Evolutionary conservation across 495 filamentous ascomycete genomes (phyloP), one percentile per base, ranked within the genome.

Genomic region (Penicillium ochrochloron): DNA sequence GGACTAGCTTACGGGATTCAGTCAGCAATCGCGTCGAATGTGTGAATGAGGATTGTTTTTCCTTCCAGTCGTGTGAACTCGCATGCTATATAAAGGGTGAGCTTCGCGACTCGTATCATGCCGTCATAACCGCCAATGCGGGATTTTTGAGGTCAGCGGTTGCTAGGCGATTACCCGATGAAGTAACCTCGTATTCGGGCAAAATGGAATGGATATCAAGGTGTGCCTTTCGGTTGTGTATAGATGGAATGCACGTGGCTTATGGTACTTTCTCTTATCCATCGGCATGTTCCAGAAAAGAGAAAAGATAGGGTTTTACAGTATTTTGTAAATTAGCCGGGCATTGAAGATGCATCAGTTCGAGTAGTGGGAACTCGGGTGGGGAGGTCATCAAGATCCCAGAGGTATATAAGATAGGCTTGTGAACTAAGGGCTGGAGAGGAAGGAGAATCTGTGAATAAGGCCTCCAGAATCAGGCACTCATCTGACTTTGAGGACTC

Each of bases 51-150:
- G 25, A 1, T 27, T 27, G 1, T 27, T 2, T 27, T 27, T 27
- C 4, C 25, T 27, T 27, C 25, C 4, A 27, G 25, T 27, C n/a
- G 10, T 9, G 42, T 21, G 42, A 5, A 21, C 21, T 9, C 21
- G 35, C 42, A 0, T 8, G 27, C 25, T 31, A 35, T 56, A 55
- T 33, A 56, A 56, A 56, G 19, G 33, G 19, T 14, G 53, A 33
- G 14, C n/a, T 23, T 29, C 27, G 25, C 23, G 31, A 0, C 53
- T 56, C 31, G 53, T 56, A 56, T 56, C 37, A 14, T 56, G 53
- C 53, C 33, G 53, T 56, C 31, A 37, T 19, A 54, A 12, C 51
- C 51, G 51, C 27, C 27, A n/a, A 19, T 54, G 51, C 51, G 51
- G 51, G 1, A 54, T 54, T 54, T 54, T 54, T n/a, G 31, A 54